phyloP scores from a whole-genome alignment of 306 rosid genomes.

The Citrullus amarus region DNA sequence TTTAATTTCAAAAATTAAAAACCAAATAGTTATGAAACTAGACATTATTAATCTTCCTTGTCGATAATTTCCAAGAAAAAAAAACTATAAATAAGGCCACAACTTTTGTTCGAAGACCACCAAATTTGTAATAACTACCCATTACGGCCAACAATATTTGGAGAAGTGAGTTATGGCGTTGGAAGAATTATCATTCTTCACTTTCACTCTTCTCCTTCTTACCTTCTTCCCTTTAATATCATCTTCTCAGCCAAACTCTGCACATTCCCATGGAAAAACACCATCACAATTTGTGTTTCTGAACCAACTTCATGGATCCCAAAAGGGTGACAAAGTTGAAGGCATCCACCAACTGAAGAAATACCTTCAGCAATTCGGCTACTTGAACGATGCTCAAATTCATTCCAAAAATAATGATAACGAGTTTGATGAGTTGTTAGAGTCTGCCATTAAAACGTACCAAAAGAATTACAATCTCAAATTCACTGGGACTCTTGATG shows the following conservation, averaged over 20 bases:
- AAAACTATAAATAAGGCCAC: not conserved
- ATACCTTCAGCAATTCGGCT: slow-evolving; percentile 15
- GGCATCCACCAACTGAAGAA: slow-evolving; percentile 11
- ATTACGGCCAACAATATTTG: not conserved
- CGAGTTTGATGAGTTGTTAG: slow-evolving; percentile 11
- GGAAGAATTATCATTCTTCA: not conserved
- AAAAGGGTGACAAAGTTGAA: slow-evolving; percentile 9
- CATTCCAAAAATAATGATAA: not conserved
- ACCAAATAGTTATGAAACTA: too few species aligned
- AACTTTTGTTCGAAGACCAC: not conserved
- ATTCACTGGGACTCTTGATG: slow-evolving; percentile 13
- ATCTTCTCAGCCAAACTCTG: not conserved
- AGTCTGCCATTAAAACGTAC: slow-evolving; percentile 19
- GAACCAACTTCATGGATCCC: slow-evolving; percentile 11
- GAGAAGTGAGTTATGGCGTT: not conserved
- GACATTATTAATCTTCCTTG: not conserved
- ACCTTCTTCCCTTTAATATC: not conserved
- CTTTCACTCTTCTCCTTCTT: not conserved
- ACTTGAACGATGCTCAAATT: not conserved
- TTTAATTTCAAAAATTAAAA: too few species aligned
- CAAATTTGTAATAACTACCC: not conserved
- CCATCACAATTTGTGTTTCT: slow-evolving; percentile 13
- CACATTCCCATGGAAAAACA: not conserved
- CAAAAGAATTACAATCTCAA: slow-evolving; percentile 12
- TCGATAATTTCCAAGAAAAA: not conserved